phyloP scores from a whole-genome alignment of 768 basidiomycete genomes.

The Phallus indusiatus region DNA sequence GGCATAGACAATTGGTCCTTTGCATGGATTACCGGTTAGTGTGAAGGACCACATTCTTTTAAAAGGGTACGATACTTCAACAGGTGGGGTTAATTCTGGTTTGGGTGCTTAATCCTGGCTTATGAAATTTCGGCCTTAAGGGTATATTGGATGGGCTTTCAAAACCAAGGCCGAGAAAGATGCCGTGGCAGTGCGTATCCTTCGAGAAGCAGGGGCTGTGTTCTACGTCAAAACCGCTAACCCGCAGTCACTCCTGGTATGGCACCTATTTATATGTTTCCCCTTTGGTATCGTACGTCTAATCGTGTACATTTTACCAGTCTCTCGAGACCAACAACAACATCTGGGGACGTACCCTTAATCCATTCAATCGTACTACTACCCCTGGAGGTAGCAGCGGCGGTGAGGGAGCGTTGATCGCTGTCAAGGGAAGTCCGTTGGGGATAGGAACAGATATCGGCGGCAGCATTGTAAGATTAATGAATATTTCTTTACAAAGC shows the following conservation, averaged over 20 bases:
- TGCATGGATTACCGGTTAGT: constrained; percentile 42
- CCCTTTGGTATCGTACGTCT: neutral
- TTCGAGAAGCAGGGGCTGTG: constrained; percentile 36
- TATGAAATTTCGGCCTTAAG: neutral
- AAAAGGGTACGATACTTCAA: constrained; percentile 32
- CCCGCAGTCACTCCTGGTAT: constrained; percentile 38
- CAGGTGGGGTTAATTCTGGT: constrained; percentile 17
- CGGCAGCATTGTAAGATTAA: constrained; percentile 30
- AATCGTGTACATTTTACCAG: constrained; percentile 19
- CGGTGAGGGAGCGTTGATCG: constrained; percentile 38
- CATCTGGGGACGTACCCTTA: constrained; percentile 33
- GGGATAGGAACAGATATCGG: constrained; percentile 41
- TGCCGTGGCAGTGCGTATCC: constrained; percentile 34
- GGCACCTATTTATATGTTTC: constrained; percentile 16
- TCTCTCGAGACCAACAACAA: constrained; percentile 47
- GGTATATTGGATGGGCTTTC: constrained; percentile 30
- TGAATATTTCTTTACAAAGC: neutral
- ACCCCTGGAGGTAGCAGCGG: constrained; percentile 40
- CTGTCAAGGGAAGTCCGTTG: constrained; percentile 30
- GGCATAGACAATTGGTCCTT: constrained; percentile 28
- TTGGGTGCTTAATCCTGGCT: neutral
- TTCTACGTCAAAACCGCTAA: constrained; percentile 39
- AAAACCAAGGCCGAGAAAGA: constrained; percentile 28
- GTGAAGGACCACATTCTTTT: constrained; percentile 40
- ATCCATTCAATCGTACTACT: constrained; percentile 36